Evolutionary conservation across 2,329 filamentous ascomycete species (phyloP), one percentile per base, ranked within the genome.

Genomic region (Aspergillus sp.): DNA sequence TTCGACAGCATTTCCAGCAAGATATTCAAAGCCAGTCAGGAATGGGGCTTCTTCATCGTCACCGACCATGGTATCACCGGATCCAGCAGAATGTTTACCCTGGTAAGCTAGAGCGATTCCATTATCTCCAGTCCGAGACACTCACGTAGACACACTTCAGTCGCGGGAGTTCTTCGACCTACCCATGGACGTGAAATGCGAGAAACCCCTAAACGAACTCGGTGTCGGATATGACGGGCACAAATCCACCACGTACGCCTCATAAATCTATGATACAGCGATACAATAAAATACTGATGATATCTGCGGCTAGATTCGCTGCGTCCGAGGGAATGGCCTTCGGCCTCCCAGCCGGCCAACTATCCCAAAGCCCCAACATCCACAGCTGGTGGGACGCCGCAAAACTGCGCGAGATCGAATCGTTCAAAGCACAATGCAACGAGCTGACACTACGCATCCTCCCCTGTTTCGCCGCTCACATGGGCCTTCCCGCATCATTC

Each of bases 11-110:
- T 51, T n/a, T 51, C 48, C 6, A 37, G 39, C 23, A 15, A 39
- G 1, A 51, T 51, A 2, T 51, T 51, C 48, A 51, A 51, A n/a
- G 33, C 33, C 17, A 51, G 48, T 31, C 48, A 51, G 35, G 48
- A 51, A 23, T 51, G 48, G 48, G 48, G 48, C 48, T 51, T 51
- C 48, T 51, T 51, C 23, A 40, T 51, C 23, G 48, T 51, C 17
- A 51, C 48, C 4, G 35, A 41, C 48, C 48, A 51, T 40, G 48
- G 48, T 6, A 51, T 51, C 21, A 15, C 27, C 15, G 31, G 17
- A 15, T 9, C 19, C 11, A 17, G 33, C 9, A 6, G 48, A 2
- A 51, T 51, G 48, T 51, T 51, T 2, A 12, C 21, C 4, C n/a
- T 51, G 33, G 48, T 51, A 40, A 15, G 17, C 3, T 9, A 3